Evolutionary conservation across 2,329 filamentous ascomycete species (phyloP).

Genomic region (Arthrinium phaeospermum): DNA sequence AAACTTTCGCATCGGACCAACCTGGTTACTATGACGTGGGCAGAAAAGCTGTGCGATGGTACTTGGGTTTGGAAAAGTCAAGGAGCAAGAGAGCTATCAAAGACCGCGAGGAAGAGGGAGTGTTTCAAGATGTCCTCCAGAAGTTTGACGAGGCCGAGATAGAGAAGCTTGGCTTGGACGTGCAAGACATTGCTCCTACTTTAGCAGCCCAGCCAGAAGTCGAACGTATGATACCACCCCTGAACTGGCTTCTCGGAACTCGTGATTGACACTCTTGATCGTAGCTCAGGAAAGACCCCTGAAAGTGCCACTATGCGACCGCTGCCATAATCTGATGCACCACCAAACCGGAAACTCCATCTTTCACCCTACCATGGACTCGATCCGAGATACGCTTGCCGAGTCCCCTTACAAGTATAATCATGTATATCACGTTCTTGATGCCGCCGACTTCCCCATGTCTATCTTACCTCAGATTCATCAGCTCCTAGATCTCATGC

Average conservation of each 20-base stretch:
- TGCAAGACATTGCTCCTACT: constrained; percentile 43
- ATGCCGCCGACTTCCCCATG: constrained; percentile 96
- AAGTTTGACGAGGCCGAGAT: constrained; percentile 49
- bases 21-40: constrained; percentile 62
- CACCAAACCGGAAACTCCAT: constrained; percentile 76
- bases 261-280: constrained; percentile 8
- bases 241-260: not conserved
- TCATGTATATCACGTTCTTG: constrained; percentile 92
- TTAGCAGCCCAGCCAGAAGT: constrained; percentile 31
- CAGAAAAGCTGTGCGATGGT: constrained; percentile 58
- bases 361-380: constrained; percentile 79
- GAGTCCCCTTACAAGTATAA: constrained; percentile 91
- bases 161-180: constrained; percentile 52
- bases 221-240: constrained; percentile 20
- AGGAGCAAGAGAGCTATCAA: constrained; percentile 22
- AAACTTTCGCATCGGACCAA: constrained; percentile 55
- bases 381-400: constrained; percentile 81
- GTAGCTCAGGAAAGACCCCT: constrained; percentile 27
- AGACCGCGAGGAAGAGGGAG: constrained; percentile 46
- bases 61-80: constrained; percentile 45
- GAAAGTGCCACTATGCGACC: constrained; percentile 74
- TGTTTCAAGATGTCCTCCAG: constrained; percentile 54
- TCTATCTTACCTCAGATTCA: constrained; percentile 83
- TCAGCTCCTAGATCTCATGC: constrained; percentile 71
- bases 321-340: constrained; percentile 83